These are phyloP conservation scores for Zymoseptoria pseudotritici DNA, from an alignment of 2,329 filamentous ascomycete species.

Conservation along the genomic window DNA sequence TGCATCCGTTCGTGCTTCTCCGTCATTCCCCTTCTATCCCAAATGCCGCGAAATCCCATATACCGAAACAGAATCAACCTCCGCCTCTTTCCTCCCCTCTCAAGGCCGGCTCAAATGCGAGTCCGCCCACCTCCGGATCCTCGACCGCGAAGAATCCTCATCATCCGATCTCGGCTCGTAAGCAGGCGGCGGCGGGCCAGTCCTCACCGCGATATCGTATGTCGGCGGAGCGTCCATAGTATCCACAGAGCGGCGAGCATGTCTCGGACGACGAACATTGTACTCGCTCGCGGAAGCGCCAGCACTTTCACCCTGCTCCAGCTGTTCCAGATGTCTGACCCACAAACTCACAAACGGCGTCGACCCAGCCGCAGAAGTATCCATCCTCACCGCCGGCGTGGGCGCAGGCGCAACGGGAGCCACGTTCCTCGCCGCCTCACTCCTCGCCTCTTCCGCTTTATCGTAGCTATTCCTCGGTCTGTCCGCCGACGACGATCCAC, in stretches of 20 bases:
- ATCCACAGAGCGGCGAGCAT: slow-evolving; percentile 21
- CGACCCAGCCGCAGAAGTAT: slow-evolving; percentile 3
- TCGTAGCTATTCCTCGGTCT: slow-evolving; percentile 16
- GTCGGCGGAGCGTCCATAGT: slow-evolving; percentile 23
- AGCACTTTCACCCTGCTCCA: slow-evolving; percentile 12
- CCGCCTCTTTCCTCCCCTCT: neutral
- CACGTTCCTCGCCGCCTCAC: slow-evolving; percentile 18
- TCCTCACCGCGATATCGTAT: slow-evolving; percentile 23
- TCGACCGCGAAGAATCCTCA: slow-evolving; percentile 10
- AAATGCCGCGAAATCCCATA: neutral
- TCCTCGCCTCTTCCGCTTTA: slow-evolving; percentile 26
- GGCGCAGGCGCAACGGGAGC: slow-evolving; percentile 6
- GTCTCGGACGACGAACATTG: slow-evolving; percentile 15
- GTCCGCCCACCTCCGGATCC: neutral
- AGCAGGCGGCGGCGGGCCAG: slow-evolving; percentile 25
- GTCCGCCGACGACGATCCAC: slow-evolving; percentile 6
- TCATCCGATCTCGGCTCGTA: slow-evolving; percentile 26
- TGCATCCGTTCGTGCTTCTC: neutral
- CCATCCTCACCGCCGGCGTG: neutral
- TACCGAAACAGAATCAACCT: neutral
- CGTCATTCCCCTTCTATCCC: neutral
- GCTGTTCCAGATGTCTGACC: slow-evolving; percentile 23
- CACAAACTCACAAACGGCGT: slow-evolving; percentile 27
- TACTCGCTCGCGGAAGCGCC: slow-evolving; percentile 9
- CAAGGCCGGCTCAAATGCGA: neutral